Conservation (phyloP, 2,329 filamentous ascomycete species). For the Lachnellula hyalina region DNA sequence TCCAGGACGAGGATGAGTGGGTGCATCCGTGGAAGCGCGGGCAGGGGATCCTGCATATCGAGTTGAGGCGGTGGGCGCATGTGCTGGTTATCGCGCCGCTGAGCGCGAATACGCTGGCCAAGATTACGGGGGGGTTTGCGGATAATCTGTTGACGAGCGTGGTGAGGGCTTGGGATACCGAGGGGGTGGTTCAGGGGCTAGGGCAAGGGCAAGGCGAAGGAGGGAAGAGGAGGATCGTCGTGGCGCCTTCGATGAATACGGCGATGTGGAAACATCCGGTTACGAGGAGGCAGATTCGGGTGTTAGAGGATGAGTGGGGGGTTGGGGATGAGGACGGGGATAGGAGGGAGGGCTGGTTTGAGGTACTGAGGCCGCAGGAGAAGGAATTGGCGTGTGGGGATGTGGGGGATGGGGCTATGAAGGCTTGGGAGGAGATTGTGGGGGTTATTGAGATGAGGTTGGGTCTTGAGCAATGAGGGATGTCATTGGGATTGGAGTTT, state of each 20-base stretch:
- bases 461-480: conserved; percentile 6
- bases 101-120: conserved; percentile 80
- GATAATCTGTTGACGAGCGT: conserved; percentile 72
- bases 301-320: conserved; percentile 73
- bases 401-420: conserved; percentile 76
- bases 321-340: conserved; percentile 52
- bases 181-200: conserved; percentile 14
- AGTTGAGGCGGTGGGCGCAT: conserved; percentile 77
- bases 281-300: conserved; percentile 64
- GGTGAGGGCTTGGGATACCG: conserved; percentile 80
- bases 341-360: conserved; percentile 65
- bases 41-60: conserved; percentile 82
- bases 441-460: conserved; percentile 50
- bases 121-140: conserved; percentile 70
- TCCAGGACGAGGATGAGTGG: conserved; percentile 87
- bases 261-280: conserved; percentile 87
- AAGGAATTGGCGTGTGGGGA: conserved; percentile 84
- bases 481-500: background rate
- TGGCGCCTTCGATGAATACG: conserved; percentile 82
- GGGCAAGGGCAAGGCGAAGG: background rate
- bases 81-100: conserved; percentile 75
- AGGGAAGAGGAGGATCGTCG: conserved; percentile 61
- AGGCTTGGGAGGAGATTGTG: conserved; percentile 73
- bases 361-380: conserved; percentile 65
- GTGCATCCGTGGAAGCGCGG: conserved; percentile 69